Percentiles rank a stretch among this genome's conserved stretches.
These are phyloP conservation scores for Ophiostoma populinum DNA, from an alignment of 2,329 filamentous ascomycete species.

Conservation along the genomic window DNA sequence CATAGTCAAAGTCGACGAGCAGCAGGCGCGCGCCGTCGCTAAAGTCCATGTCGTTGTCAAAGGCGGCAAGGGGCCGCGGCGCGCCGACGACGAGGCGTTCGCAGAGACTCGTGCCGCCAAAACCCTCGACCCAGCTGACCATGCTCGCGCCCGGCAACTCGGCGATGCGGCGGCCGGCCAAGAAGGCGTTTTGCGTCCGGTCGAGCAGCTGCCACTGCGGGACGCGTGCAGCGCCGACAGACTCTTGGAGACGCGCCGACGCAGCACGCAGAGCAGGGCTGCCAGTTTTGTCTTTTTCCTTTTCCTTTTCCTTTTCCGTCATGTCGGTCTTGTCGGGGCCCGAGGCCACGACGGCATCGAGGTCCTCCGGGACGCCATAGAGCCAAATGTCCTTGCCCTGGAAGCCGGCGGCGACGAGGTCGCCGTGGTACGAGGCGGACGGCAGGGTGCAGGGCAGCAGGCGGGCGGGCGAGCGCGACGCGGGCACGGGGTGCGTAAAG, in stretches of 20 bases:
- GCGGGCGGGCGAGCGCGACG: constrained; percentile 33
- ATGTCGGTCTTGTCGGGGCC: not conserved
- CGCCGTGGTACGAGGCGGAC: constrained; percentile 49
- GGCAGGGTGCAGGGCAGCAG: constrained; percentile 52
- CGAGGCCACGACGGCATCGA: constrained; percentile 40
- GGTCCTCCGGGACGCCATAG: constrained; percentile 58
- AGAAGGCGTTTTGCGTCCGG: constrained; percentile 50
- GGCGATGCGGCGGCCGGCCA: constrained; percentile 47
- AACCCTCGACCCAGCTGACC: constrained; percentile 53
- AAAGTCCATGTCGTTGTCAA: constrained; percentile 52
- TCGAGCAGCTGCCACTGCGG: constrained; percentile 56
- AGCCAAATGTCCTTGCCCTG: constrained; percentile 58
- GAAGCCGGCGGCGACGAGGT: constrained; percentile 59
- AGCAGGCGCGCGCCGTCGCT: constrained; percentile 62
- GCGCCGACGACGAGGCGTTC: constrained; percentile 54
- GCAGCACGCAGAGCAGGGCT: constrained; percentile 22
- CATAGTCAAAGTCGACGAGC: constrained; percentile 58
- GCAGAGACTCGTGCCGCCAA: constrained; percentile 27
- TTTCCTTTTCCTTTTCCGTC: too few species aligned
- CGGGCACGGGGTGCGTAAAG: constrained; percentile 53
- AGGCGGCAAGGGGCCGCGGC: too few species aligned
- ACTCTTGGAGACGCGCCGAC: constrained; percentile 19
- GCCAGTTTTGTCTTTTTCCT: constrained; percentile 25
- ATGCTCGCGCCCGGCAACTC: constrained; percentile 49
- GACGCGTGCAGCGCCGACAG: constrained; percentile 19